Evolutionary conservation across 495 filamentous ascomycete species (phyloP).

Genomic region (Immersiella caudata): DNA sequence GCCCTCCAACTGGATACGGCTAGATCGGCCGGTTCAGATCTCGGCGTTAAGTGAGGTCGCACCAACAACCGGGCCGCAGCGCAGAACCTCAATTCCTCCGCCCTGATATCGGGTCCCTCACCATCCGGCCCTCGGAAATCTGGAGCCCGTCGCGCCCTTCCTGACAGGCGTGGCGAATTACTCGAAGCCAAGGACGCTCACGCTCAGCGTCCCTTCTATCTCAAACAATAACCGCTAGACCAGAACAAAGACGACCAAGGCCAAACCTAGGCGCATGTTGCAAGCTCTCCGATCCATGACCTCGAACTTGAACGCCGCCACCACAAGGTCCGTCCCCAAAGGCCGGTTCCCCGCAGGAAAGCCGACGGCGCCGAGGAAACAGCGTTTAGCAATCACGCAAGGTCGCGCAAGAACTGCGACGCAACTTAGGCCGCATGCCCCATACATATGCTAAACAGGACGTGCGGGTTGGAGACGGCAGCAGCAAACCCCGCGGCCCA

Average conservation of each 20-base stretch:
- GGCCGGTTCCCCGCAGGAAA: neutral
- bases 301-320: neutral
- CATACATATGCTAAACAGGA: slow-evolving; percentile 20
- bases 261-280: neutral
- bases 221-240: neutral
- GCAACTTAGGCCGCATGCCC: slow-evolving; percentile 16
- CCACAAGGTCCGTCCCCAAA: neutral
- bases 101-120: neutral
- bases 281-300: neutral
- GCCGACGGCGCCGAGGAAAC: slow-evolving; percentile 1
- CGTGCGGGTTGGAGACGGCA: slow-evolving; percentile 2
- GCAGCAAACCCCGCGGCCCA: slow-evolving; percentile 5
- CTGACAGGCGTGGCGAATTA: too few relatives aligned
- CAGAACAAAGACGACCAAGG: neutral
- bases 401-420: slow-evolving; percentile 24
- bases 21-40: slow-evolving; percentile 21
- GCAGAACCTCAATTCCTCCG: slow-evolving; percentile 8
- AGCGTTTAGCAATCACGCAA: slow-evolving; percentile 29
- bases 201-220: too few relatives aligned
- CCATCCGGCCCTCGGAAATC: neutral
- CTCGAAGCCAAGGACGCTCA: too few relatives aligned
- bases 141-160: too few relatives aligned
- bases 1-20: slow-evolving; percentile 8
- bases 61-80: slow-evolving; percentile 11
- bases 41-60: slow-evolving; percentile 21